A percentile compares a stretch with the other conserved stretches of the same genome.
phyloP scores from a whole-genome alignment of 805 yeast species.

The Saccharomycopsis fibuligera region DNA sequence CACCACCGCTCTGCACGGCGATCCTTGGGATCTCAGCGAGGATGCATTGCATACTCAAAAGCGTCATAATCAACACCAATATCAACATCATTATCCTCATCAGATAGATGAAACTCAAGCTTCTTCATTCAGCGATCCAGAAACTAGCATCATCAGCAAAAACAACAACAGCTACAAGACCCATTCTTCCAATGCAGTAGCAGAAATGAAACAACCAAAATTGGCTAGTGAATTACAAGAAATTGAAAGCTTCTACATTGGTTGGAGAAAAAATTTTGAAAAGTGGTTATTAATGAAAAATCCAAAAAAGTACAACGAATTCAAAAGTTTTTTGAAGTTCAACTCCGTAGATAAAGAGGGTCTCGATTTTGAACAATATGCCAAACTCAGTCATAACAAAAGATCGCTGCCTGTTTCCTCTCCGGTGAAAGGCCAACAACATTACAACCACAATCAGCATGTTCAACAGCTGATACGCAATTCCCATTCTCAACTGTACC shows the following conservation, averaged over 20 bases:
- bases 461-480: neutral
- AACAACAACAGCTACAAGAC: too few relatives aligned
- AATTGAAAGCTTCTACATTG: constrained; percentile 33
- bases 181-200: neutral
- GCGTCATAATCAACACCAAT: neutral
- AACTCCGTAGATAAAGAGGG: constrained; percentile 18
- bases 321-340: constrained; percentile 31
- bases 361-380: neutral
- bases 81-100: neutral
- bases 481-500: neutral
- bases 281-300: constrained; percentile 37
- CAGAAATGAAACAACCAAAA: neutral
- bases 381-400: too few relatives aligned
- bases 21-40: constrained; percentile 24
- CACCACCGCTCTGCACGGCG: constrained; percentile 23
- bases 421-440: neutral
- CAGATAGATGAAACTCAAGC: neutral
- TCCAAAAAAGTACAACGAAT: constrained; percentile 33
- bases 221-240: constrained; percentile 1
- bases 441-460: neutral
- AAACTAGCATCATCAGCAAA: neutral
- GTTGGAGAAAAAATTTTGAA: constrained; percentile 39
- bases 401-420: too few relatives aligned
- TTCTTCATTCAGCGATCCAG: constrained; percentile 3
- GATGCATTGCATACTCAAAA: neutral